These are phyloP conservation scores for Fusarium beomiforme DNA, from an alignment of 2,329 filamentous ascomycete genomes.

Conservation along the genomic window DNA sequence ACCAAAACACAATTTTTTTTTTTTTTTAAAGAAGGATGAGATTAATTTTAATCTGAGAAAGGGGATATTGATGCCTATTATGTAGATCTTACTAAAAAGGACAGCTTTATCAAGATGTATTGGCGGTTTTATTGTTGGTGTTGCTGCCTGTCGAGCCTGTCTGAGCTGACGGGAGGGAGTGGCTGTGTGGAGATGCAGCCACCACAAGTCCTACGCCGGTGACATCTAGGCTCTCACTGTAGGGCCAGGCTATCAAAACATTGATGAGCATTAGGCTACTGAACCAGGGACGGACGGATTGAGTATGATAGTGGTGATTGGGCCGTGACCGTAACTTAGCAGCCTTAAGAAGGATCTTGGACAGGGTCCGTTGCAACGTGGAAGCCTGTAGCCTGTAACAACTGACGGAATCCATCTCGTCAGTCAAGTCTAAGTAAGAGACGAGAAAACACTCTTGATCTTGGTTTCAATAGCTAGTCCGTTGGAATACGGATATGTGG, in stretches of 20 bases:
- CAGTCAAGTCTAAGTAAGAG: no score
- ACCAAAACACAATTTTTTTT: neutral
- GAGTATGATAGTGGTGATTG: neutral
- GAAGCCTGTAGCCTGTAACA: neutral
- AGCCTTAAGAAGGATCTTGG: neutral
- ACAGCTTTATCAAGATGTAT: constrained; percentile 2
- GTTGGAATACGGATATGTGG: neutral
- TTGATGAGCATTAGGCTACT: neutral
- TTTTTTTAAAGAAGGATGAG: neutral
- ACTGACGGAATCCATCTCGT: neutral
- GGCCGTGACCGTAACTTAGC: neutral
- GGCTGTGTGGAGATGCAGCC: constrained; percentile 12
- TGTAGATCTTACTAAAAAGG: neutral
- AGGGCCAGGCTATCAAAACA: neutral
- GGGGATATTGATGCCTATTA: neutral
- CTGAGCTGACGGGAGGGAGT: neutral
- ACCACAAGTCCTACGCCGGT: constrained; percentile 21
- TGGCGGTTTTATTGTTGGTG: neutral
- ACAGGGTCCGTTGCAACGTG: neutral
- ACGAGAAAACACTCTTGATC: no score
- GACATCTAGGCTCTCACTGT: constrained; percentile 5
- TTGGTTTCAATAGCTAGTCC: neutral
- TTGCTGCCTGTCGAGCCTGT: constrained; percentile 30
- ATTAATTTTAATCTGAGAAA: neutral
- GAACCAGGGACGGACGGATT: neutral